phyloP scores from a whole-genome alignment of 768 basidiomycete species.

The Harrya chromipes region DNA sequence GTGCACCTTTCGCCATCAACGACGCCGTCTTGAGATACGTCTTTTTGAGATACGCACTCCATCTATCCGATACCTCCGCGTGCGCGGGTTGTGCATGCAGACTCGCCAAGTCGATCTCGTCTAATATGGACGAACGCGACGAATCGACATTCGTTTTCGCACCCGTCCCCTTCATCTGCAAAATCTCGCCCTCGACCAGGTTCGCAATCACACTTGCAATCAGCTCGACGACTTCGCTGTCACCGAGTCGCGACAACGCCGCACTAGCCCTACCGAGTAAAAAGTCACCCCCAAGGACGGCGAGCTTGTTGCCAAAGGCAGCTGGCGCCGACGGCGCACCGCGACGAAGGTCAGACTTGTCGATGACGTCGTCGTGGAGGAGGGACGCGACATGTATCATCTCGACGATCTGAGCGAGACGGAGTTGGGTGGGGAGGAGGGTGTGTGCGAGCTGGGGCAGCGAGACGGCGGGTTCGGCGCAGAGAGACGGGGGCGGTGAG shows the following conservation, averaged over 20 bases:
- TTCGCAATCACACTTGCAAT: slow-evolving; percentile 91
- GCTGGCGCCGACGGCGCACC: slow-evolving; percentile 64
- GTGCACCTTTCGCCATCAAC: slow-evolving; percentile 83
- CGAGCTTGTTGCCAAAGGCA: slow-evolving; percentile 88
- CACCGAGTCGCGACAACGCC: slow-evolving; percentile 82
- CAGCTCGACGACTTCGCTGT: slow-evolving; percentile 88
- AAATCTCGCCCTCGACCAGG: slow-evolving; percentile 93
- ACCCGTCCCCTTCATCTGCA: slow-evolving; percentile 53
- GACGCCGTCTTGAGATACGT: slow-evolving; percentile 92
- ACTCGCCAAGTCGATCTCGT: slow-evolving; percentile 33
- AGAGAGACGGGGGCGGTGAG: slow-evolving; percentile 25
- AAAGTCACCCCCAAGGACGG: slow-evolving; percentile 94
- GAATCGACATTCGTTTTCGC: not conserved
- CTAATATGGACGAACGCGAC: too few relatives aligned
- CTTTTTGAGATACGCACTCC: slow-evolving; percentile 83
- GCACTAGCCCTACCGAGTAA: slow-evolving; percentile 88
- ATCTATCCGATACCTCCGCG: slow-evolving; percentile 43
- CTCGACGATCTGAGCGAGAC: slow-evolving; percentile 94
- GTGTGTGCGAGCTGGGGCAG: slow-evolving; percentile 35
- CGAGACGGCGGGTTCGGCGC: slow-evolving; percentile 14
- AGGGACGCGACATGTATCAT: slow-evolving; percentile 97
- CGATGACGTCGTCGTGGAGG: slow-evolving; percentile 89
- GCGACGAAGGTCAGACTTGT: slow-evolving; percentile 69
- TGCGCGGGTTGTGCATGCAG: slow-evolving; percentile 40
- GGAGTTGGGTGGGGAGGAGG: slow-evolving; percentile 78